Evolutionary conservation across 768 basidiomycete genomes (phyloP), one percentile per base, ranked within the genome.

Genomic region (Tulasnella sp.): DNA sequence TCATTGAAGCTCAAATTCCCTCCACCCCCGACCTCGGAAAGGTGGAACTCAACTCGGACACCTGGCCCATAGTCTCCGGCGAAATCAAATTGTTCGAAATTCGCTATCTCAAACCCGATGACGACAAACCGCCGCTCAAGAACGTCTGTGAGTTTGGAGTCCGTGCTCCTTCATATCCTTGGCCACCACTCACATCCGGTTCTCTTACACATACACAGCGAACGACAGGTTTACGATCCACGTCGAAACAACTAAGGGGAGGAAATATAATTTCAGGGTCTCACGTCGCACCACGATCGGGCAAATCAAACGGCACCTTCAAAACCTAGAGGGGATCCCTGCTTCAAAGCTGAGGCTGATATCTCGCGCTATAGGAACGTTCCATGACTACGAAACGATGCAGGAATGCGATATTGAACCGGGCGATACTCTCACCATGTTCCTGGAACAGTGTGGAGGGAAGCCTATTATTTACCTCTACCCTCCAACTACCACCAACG

Each of bases 311-410:
- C 80, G 82, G 31, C 83, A 82, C 80, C 84, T 85, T 74, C 84
- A 84, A 81, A 84, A 84, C 81, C 83, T 83, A 80, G 84, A 84
- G 82, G 83, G 84, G 76, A 84, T 85, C 74, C 84, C 84, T 16
- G 83, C 84, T 58, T 83, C 84, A 80, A 84, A 84, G 81, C 84
- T 84, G 76, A 80, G 84, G 77, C 78, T 85, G 14, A 84, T 84
- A 80, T 85, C n/a, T 84, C 62, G 84, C 83, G 27, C 84, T 84
- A 12, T 84, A 85, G 78, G 84, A 83, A n/a, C n/a, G 81, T 75
- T 85, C 24, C 83, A 85, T 48, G 83, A 84, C 52, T 8, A 1
- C 48, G 1, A 16, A 6, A 48, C 18, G 1, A 24, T 48, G 2
- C 48, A 19, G 1, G 82, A 68, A 16, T 68, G 36, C 62, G 7